These are phyloP conservation scores for Helianthus tuberosus DNA, from an alignment of 129 eudicot species.

Conservation along the genomic window DNA sequence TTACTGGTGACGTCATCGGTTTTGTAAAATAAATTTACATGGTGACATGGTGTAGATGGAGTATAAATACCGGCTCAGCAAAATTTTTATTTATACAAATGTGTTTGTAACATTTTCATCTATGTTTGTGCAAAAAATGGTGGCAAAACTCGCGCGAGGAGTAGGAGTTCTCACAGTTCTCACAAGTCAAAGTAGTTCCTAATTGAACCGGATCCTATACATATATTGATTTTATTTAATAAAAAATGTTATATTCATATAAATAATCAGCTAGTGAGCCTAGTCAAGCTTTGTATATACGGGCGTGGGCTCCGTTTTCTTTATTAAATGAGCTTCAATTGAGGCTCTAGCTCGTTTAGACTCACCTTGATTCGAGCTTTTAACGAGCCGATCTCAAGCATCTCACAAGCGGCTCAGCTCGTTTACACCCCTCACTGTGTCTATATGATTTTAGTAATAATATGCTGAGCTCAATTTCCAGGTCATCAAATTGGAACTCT, in stretches of 20 bases:
- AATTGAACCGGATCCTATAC: background rate
- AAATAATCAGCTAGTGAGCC: background rate
- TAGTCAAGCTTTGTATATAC: background rate
- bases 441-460: background rate
- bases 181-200: too few relatives aligned
- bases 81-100: too few relatives aligned
- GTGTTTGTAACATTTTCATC: too few relatives aligned
- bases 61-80: too few relatives aligned
- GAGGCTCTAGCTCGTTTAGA: background rate
- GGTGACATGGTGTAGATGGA: too few relatives aligned
- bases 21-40: too few relatives aligned
- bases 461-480: constrained; percentile 22
- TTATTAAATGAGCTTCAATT: background rate
- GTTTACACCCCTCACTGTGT: background rate
- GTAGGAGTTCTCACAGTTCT: too few relatives aligned
- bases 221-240: background rate
- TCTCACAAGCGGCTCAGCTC: background rate
- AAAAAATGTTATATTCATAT: background rate
- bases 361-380: background rate
- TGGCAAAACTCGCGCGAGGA: too few relatives aligned
- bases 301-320: background rate
- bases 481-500: constrained; percentile 94
- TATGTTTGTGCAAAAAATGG: too few relatives aligned
- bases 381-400: background rate
- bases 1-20: too few relatives aligned